phyloP scores from a whole-genome alignment of 1,139 yeast genomes.

The Cylindricascospora bacillispora region DNA sequence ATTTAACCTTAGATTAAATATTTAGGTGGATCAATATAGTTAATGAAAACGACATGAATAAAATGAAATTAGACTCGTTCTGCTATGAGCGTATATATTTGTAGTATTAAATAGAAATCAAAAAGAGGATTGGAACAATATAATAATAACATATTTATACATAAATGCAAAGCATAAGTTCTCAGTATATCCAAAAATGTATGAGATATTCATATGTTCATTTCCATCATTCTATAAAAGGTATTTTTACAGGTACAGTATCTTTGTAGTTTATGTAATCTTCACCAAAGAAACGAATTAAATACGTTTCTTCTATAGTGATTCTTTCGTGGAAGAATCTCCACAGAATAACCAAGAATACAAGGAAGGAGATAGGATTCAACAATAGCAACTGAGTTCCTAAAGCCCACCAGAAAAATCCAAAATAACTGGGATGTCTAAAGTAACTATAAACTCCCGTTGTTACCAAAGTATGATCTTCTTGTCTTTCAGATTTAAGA shows the following conservation, averaged over 20 bases:
- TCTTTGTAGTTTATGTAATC: constrained; percentile 43
- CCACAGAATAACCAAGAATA: constrained; percentile 43
- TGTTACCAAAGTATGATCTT: constrained; percentile 55
- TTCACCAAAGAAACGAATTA: constrained; percentile 56
- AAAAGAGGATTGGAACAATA: no score
- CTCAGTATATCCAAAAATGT: no score
- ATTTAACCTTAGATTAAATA: no score
- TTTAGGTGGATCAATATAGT: no score
- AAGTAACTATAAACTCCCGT: constrained; percentile 52
- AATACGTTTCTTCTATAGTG: constrained; percentile 49
- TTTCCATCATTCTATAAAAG: constrained; percentile 34
- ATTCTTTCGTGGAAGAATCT: constrained; percentile 59
- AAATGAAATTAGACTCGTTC: no score
- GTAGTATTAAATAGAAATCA: no score
- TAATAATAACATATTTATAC: no score
- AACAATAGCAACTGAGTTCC: constrained; percentile 66
- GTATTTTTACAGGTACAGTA: constrained; percentile 47
- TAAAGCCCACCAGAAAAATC: constrained; percentile 87
- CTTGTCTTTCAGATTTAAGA: constrained; percentile 41
- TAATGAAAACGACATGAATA: no score
- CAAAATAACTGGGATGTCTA: constrained; percentile 87
- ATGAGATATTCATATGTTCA: no score
- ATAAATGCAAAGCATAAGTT: no score
- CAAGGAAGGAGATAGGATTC: constrained; percentile 43
- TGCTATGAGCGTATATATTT: no score